Percentiles rank a stretch among this genome's conserved stretches.
Evolutionary conservation across 2,329 filamentous ascomycete genomes (phyloP).

Genomic region (Metarhizium album): DNA sequence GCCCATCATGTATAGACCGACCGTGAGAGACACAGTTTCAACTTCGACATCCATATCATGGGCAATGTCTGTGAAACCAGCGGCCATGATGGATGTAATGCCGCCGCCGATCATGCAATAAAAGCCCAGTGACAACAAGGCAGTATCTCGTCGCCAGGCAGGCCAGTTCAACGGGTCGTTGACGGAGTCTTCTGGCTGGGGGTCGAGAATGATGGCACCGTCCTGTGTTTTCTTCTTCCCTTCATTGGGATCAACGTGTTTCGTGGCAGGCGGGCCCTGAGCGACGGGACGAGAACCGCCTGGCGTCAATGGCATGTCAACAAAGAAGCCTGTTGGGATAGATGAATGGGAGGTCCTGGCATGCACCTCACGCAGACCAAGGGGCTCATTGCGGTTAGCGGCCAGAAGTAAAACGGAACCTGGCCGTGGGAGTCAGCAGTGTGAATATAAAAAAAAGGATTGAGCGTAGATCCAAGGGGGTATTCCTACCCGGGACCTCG

Average conservation of each 20-base stretch:
- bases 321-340: conserved; percentile 34
- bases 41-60: conserved; percentile 52
- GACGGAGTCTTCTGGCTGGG: conserved; percentile 79
- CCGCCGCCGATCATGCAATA: conserved; percentile 92
- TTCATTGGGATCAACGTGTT: conserved; percentile 13
- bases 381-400: conserved; percentile 10
- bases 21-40: conserved; percentile 71
- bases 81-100: conserved; percentile 81
- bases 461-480: not conserved
- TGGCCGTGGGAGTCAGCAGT: not conserved
- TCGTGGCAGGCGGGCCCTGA: conserved; percentile 5
- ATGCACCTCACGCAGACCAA: conserved; percentile 7
- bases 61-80: conserved; percentile 78
- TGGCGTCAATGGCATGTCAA: conserved; percentile 23
- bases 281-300: conserved; percentile 12
- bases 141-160: conserved; percentile 65
- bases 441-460: not conserved
- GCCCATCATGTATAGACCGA: conserved; percentile 89
- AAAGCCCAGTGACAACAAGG: conserved; percentile 73
- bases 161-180: conserved; percentile 96
- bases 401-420: conserved; percentile 11
- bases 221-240: conserved; percentile 68
- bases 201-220: conserved; percentile 76
- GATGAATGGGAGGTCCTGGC: conserved; percentile 29
- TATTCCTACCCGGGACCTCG: conserved; percentile 7